These are phyloP conservation scores for Silene conica DNA, from an alignment of 148 eudicot genomes.

Conservation along the genomic window DNA sequence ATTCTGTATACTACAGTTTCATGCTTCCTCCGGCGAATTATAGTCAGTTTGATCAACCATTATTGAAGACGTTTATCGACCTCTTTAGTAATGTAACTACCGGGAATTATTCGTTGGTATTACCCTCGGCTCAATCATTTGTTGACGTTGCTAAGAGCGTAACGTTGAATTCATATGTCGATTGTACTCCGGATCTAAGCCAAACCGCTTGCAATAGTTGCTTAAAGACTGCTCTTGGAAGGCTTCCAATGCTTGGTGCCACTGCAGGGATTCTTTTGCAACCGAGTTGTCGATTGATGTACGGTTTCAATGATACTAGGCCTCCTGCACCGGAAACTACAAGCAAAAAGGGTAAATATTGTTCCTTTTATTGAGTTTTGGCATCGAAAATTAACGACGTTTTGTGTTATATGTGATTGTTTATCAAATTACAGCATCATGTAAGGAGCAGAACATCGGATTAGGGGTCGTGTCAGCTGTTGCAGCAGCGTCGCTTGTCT, in stretches of 20 bases:
- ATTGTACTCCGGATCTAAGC: constrained; percentile 18
- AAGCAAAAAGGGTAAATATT: background rate
- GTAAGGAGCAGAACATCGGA: constrained; percentile 16
- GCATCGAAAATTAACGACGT: background rate
- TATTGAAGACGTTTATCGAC: constrained; percentile 8
- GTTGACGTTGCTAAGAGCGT: background rate
- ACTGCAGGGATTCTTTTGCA: background rate
- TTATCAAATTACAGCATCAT: background rate
- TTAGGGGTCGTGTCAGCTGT: constrained; percentile 6
- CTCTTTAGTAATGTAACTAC: constrained; percentile 1
- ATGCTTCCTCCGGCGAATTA: background rate
- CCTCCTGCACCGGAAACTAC: background rate
- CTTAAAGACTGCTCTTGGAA: constrained; percentile 9
- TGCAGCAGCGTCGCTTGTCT: background rate
- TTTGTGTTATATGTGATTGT: too few relatives aligned
- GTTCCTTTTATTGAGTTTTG: too few relatives aligned
- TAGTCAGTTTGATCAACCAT: constrained; percentile 11
- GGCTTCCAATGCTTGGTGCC: background rate
- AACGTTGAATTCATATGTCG: background rate
- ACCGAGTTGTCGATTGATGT: constrained; percentile 17
- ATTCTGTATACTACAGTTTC: constrained; percentile 1
- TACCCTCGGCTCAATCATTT: background rate
- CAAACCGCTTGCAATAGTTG: constrained; percentile 8
- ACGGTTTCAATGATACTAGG: background rate
- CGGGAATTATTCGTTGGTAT: background rate